Evolutionary conservation across 1,284 basidiomycete species (phyloP).

Genomic region (Cryptococcus sp.): DNA sequence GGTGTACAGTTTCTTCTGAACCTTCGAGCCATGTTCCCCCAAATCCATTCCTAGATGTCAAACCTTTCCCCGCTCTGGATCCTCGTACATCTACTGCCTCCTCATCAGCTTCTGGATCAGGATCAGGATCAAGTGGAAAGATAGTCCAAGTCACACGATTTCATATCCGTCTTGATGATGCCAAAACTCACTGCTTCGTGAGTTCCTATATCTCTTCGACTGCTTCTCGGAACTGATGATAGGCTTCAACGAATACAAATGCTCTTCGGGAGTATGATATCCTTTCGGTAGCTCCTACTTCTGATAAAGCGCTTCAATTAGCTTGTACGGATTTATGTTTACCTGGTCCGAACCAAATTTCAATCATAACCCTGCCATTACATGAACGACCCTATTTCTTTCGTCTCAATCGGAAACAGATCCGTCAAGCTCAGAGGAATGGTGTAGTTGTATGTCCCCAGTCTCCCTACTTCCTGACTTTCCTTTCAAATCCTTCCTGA

Average conservation of each 20-base stretch:
- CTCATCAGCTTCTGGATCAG: not conserved
- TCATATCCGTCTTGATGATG: slow-evolving; percentile 43
- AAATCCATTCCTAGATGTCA: slow-evolving; percentile 28
- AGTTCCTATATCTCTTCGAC: slow-evolving; percentile 6
- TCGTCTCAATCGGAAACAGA: slow-evolving; percentile 41
- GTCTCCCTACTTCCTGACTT: too few relatives aligned
- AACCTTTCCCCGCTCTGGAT: slow-evolving; percentile 42
- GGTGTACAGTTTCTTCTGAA: slow-evolving; percentile 34
- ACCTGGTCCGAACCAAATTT: slow-evolving; percentile 47
- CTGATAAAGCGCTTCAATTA: slow-evolving; percentile 44
- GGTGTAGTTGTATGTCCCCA: slow-evolving; percentile 43
- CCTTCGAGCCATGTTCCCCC: slow-evolving; percentile 25
- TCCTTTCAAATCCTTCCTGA: too few relatives aligned
- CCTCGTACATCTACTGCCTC: slow-evolving; percentile 20
- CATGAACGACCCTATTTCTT: slow-evolving; percentile 44
- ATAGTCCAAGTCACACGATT: slow-evolving; percentile 44
- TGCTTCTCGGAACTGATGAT: not conserved
- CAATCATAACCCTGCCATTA: slow-evolving; percentile 45
- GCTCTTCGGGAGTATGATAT: slow-evolving; percentile 40
- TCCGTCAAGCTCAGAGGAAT: slow-evolving; percentile 43
- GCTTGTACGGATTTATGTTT: slow-evolving; percentile 44
- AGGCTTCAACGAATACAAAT: slow-evolving; percentile 38
- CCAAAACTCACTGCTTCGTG: slow-evolving; percentile 41
- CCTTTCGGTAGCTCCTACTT: slow-evolving; percentile 38
- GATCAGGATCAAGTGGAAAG: slow-evolving; percentile 9